Conservation (phyloP, 2,329 filamentous ascomycete genomes). For the Biscogniauxia sp. region DNA sequence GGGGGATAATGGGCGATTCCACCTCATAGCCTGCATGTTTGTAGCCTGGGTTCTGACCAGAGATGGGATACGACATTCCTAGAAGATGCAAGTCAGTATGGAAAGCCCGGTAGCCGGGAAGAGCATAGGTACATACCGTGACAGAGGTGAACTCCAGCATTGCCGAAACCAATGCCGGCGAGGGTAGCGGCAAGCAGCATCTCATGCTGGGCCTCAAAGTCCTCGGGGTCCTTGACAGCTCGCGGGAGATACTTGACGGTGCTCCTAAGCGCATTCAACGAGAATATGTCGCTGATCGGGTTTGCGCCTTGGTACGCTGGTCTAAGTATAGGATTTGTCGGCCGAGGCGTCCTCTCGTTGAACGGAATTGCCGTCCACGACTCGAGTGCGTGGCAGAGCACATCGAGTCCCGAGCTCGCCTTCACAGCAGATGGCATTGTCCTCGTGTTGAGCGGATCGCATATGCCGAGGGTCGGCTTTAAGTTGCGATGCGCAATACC, state of each 20-base stretch:
- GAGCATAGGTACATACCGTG: conserved; percentile 55
- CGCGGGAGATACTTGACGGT: conserved; percentile 92
- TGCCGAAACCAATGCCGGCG: conserved; percentile 94
- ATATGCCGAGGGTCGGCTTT: conserved; percentile 91
- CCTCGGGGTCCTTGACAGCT: conserved; percentile 82
- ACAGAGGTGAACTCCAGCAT: conserved; percentile 86
- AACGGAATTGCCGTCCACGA: conserved; percentile 98
- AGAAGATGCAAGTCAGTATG: conserved; percentile 4
- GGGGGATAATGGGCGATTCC: conserved; percentile 77
- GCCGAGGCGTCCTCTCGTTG: conserved; percentile 78
- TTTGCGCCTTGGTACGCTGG: conserved; percentile 97
- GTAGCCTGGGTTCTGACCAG: conserved; percentile 90
- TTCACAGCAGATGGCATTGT: conserved; percentile 96
- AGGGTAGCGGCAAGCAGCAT: conserved; percentile 95
- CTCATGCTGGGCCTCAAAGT: conserved; percentile 87
- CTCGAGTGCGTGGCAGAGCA: conserved; percentile 92
- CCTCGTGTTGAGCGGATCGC: conserved; percentile 80
- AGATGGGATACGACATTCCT: conserved; percentile 98
- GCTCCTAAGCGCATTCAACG: conserved; percentile 74
- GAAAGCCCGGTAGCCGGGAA: not conserved
- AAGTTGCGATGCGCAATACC: conserved; percentile 93
- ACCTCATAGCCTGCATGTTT: conserved; percentile 85
- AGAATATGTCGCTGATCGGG: conserved; percentile 97
- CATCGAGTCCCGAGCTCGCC: conserved; percentile 87
- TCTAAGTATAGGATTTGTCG: conserved; percentile 82